Evolutionary conservation across 257 asterid genomes (phyloP).

Genomic region (Rubia yunnanensis): DNA sequence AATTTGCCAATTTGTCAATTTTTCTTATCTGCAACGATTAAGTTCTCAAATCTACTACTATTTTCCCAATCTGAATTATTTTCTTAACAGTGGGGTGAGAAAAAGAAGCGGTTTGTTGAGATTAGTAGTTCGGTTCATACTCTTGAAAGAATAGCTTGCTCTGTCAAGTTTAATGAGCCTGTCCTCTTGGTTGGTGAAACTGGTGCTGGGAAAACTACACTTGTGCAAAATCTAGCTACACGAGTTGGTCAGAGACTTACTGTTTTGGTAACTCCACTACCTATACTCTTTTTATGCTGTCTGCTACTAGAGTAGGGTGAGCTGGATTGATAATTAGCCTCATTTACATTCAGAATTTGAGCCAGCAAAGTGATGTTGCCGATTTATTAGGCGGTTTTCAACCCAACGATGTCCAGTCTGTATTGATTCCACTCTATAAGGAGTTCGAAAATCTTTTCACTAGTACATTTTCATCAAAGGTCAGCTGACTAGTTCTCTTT

Average conservation of each 20-base stretch:
- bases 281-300: slow-evolving; percentile 8
- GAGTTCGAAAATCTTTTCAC: slow-evolving; percentile 64
- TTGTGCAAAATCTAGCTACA: slow-evolving; percentile 74
- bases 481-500: slow-evolving; percentile 11
- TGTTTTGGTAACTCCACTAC: slow-evolving; percentile 65
- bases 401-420: slow-evolving; percentile 76
- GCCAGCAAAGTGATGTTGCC: slow-evolving; percentile 93
- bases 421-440: slow-evolving; percentile 62
- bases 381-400: slow-evolving; percentile 88
- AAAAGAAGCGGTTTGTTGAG: slow-evolving; percentile 64
- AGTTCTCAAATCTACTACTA: not conserved
- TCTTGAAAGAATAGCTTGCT: slow-evolving; percentile 89
- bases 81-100: slow-evolving; percentile 31
- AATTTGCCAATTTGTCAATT: slow-evolving; percentile 3
- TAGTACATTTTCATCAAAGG: slow-evolving; percentile 59
- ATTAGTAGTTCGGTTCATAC: slow-evolving; percentile 65
- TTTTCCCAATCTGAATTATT: slow-evolving; percentile 1
- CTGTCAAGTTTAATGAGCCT: slow-evolving; percentile 76
- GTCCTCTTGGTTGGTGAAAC: slow-evolving; percentile 98
- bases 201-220: slow-evolving; percentile 97
- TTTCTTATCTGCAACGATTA: slow-evolving; percentile 5
- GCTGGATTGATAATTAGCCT: slow-evolving; percentile 6
- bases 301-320: not conserved
- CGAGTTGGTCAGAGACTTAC: slow-evolving; percentile 78
- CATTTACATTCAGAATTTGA: slow-evolving; percentile 60